phyloP scores from a whole-genome alignment of 2,329 filamentous ascomycete species.

The Diplodia mutila region DNA sequence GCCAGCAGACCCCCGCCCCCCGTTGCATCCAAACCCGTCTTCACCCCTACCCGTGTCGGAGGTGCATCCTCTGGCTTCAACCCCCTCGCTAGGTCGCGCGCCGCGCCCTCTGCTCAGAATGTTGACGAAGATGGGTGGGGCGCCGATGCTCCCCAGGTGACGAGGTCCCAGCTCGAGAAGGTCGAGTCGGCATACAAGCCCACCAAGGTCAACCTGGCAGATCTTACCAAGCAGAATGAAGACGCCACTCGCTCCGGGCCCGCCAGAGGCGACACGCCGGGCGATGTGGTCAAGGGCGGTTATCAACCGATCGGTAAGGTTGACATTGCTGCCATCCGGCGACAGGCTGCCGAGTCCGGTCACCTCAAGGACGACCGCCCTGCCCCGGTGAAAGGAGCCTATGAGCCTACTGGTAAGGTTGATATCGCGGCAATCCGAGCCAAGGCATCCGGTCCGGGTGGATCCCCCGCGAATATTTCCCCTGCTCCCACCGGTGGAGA shows the following conservation, averaged over 20 bases:
- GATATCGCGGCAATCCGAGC: constrained; percentile 94
- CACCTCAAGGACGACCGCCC: constrained; percentile 72
- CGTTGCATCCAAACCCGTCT: constrained; percentile 85
- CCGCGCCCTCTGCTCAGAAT: constrained; percentile 56
- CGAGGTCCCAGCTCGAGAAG: constrained; percentile 85
- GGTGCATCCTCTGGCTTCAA: constrained; percentile 58
- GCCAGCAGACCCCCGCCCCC: constrained; percentile 65
- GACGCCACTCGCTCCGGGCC: constrained; percentile 66
- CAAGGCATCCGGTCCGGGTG: constrained; percentile 69
- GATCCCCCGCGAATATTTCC: constrained; percentile 43
- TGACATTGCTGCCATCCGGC: constrained; percentile 89
- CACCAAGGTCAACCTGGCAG: constrained; percentile 91
- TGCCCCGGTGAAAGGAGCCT: constrained; percentile 84
- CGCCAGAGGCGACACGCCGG: constrained; percentile 41
- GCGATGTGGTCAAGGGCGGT: constrained; percentile 76
- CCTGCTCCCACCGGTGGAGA: constrained; percentile 50
- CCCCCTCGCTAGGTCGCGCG: constrained; percentile 66
- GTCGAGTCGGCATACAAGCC: constrained; percentile 92
- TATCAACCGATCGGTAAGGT: constrained; percentile 97
- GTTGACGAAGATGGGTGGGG: constrained; percentile 93
- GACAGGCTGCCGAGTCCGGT: constrained; percentile 68
- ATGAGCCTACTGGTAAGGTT: constrained; percentile 94
- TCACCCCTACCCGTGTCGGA: constrained; percentile 74
- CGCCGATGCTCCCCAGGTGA: constrained; percentile 86
- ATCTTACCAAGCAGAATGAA: constrained; percentile 74